A percentile compares a stretch with the other conserved stretches of the same genome.
Evolutionary conservation across 2,329 filamentous ascomycete species (phyloP).

Genomic region (Bipolaris sorokiniana): DNA sequence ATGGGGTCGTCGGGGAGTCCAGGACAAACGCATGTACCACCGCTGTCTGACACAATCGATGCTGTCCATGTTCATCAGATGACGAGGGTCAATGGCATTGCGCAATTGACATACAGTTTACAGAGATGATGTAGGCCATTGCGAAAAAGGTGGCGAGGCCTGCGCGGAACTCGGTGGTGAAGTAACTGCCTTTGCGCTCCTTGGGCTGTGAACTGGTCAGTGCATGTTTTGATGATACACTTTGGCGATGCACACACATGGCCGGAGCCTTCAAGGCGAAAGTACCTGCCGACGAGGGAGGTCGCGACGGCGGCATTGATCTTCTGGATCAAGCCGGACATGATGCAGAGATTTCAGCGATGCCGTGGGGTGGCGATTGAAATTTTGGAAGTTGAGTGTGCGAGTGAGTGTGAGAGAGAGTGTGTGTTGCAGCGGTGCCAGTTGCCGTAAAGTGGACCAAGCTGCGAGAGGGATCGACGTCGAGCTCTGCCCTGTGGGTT

Average conservation of each 20-base stretch:
- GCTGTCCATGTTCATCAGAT: constrained; percentile 27
- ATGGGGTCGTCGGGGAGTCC: constrained; percentile 55
- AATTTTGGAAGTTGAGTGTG: constrained; percentile 7
- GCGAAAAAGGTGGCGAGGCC: constrained; percentile 72
- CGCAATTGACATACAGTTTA: constrained; percentile 54
- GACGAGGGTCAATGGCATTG: constrained; percentile 40
- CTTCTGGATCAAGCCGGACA: constrained; percentile 44
- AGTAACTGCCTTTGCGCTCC: constrained; percentile 75
- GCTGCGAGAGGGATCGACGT: constrained; percentile 15
- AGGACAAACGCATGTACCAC: constrained; percentile 76
- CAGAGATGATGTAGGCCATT: constrained; percentile 66
- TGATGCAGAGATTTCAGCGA: constrained; percentile 26
- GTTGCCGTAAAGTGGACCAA: constrained; percentile 9
- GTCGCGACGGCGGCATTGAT: constrained; percentile 43
- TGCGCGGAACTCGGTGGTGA: constrained; percentile 83
- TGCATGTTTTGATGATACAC: not conserved
- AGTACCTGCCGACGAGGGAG: constrained; percentile 54
- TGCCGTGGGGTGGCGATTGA: constrained; percentile 4
- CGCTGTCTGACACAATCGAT: constrained; percentile 72
- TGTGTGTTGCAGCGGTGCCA: constrained; percentile 1
- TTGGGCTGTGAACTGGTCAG: constrained; percentile 40
- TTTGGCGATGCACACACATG: constrained; percentile 65
- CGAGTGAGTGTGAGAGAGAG: not conserved
- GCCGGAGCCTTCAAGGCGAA: constrained; percentile 80
- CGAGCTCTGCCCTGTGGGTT: constrained; percentile 8